Evolutionary conservation across 352 stramenopile genomes (phyloP), one percentile per base, ranked within the genome.

Genomic region (Pythium myriotylum): DNA sequence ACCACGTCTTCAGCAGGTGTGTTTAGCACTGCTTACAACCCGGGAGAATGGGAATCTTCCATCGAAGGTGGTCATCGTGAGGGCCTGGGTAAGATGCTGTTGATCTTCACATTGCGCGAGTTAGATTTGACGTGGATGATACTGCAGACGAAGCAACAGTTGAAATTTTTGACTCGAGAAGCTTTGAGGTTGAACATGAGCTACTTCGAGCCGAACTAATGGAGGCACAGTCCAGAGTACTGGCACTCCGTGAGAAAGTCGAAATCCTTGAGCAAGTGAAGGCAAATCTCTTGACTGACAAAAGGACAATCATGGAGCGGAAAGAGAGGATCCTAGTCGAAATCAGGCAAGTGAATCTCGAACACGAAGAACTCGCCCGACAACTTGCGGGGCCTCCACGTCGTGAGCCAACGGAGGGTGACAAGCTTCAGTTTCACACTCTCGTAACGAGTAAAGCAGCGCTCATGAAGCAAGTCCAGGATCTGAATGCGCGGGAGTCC

Each of bases 351-450:
- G 61, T 91, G 0, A 62, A 65, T 13, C 29, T 22, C 0, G 73
- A 91, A 23, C 70, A 90, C 40, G 68, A 86, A 7, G 77, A 88
- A 0, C 50, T 91, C 2, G 74, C 73, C 9, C 60, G 65, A 4
- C 7, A 51, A 2, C 67, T 93, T 0, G 80, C 79, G 10, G 84
- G 84, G 5, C 84, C 84, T 0, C 80, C 84, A 3, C 73, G 84
- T 22, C 70, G 84, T 35, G 82, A 93, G 19, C 76, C 84, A 4
- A 79, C 60, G 0, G 82, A 92, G 35, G 40, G 59, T 16, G 73
- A 93, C 42, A 89, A 90, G 12, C 59, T 69, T 23, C 75, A 86
- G 23, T 82, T 91, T 33, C 79, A 91, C 60, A 66, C 70, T 0
- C 46, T 91, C 3, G 73, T 88, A 17, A 76, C 78, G 0, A 58